Base-by-base conservation (phyloP, 73 alveolate species). In the Tetrahymena elliotti region DNA sequence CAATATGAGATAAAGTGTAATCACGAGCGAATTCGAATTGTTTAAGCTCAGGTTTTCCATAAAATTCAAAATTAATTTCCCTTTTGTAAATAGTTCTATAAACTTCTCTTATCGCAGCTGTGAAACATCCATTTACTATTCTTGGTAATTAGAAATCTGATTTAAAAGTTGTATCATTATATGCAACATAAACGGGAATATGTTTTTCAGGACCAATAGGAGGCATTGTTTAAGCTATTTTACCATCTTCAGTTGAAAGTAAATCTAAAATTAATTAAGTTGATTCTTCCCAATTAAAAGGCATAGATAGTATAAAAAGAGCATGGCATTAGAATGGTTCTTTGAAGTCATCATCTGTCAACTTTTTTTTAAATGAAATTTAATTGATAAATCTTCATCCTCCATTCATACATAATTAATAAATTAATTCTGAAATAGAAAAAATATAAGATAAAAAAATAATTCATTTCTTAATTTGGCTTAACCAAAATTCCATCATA, bases 31-130 rank as follows among this genome's bases (percentile, higher is more conserved):
- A 97, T 16, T 97, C 96, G 52, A 68, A 97, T 11, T 98, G 96
- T 41, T 84, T 94, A 0, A 38, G 35, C 37, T 93, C 53, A 20
- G 99, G 99, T 92, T 97, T 97, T 11, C 99, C 99, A 93, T 95
- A 97, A 54, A 94, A 82, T 4, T 36, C 94, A 18, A 93, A 84
- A 47, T 97, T 96, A 27, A 96, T 94, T 27, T 94, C 94, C 27
- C 68, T 68, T 38, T 96, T 95, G 52, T 95, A 96, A 31, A 52
- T 40, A 33, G 53, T 31, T 35, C 93, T 93, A 83, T 95, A 53
- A 22, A 96, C 68, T n/a, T 37, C 35, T 38, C 94, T 94, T 0
- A 97, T 84, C 52, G 95, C 52, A 33, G 92, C 83, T 16, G 95
- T 94, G 52, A 97, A 95, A 33, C 95, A 38, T 20, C 98, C 99